Evolutionary conservation across 2,329 filamentous ascomycete species (phyloP), one percentile per base, ranked within the genome.

Genomic region (Fusarium sp.): DNA sequence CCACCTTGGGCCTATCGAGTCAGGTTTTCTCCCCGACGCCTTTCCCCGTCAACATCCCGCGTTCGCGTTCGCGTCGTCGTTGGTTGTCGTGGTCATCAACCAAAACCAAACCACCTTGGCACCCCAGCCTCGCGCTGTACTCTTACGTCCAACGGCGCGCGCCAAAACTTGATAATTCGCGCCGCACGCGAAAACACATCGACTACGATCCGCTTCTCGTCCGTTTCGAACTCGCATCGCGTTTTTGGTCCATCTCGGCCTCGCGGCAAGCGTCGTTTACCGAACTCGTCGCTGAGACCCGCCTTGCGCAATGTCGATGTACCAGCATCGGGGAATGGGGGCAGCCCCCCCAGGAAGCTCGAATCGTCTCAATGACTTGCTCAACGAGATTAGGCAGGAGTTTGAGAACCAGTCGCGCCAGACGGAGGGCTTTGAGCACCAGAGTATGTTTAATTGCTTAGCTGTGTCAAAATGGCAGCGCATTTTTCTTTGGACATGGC

Each of bases 361-460:
- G 60, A 89, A 86, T 77, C 94, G 96, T 77, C 88, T 98, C 78
- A 94, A 93, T 77, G 96, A 99, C 87, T 91, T 98, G 74, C 89
- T 99, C 80, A 96, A 98, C 66, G 93, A 95, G 82, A 91, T 99
- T 78, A 92, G 96, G 80, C 89, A 91, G 80, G 96, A 99, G 84
- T 98, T 98, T 78, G 96, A 98, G 76, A 92, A 89, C 70, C 93
- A 97, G 83, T 89, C 92, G 77, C 91, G 93, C 75, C 91, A 94
- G 77, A 93, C 91, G 75, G 94, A 94, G 82, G 94, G 94, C 78
- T 97, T 95, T 82, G 96, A 99, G 82, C 94, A 96, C 82, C 95
- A 97, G 83, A 93, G 96, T 98, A 91, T 88, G 95, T 91, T 72
- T 66, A 68, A 47, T 45, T 68, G 50, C 20, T 38, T 22, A 38